Percentiles rank a stretch among this genome's conserved stretches.
Evolutionary conservation across 306 rosid species (phyloP).

Genomic region (Neltuma alba): DNA sequence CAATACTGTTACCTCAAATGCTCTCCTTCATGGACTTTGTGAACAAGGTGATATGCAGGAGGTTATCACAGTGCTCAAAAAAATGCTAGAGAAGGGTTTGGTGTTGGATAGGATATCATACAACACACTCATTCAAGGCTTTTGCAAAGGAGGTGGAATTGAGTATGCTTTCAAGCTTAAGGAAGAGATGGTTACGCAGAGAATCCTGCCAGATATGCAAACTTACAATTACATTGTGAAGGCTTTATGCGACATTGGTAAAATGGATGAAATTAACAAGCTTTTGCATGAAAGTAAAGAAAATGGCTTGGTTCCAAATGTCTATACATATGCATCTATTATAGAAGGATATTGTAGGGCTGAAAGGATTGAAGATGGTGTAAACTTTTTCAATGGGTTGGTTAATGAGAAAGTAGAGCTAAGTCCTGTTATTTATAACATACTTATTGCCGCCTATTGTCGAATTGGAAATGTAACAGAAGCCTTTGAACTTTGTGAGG

Average conservation of each 20-base stretch:
- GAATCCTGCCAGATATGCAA: slow-evolving; percentile 60
- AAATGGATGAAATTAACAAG: slow-evolving; percentile 53
- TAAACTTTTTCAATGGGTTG: slow-evolving; percentile 52
- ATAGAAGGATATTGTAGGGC: slow-evolving; percentile 65
- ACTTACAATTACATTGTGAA: slow-evolving; percentile 67
- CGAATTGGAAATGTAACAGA: slow-evolving; percentile 49
- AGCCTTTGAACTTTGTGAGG: slow-evolving; percentile 58
- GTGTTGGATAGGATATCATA: slow-evolving; percentile 61
- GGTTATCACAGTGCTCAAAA: slow-evolving; percentile 39
- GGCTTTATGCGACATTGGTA: slow-evolving; percentile 60
- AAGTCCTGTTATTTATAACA: slow-evolving; percentile 63
- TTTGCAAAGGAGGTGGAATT: slow-evolving; percentile 55
- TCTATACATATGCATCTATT: slow-evolving; percentile 66
- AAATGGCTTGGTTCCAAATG: slow-evolving; percentile 58
- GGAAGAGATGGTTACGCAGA: slow-evolving; percentile 60
- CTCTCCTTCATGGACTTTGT: slow-evolving; percentile 73
- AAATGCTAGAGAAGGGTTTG: slow-evolving; percentile 65
- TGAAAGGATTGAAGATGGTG: slow-evolving; percentile 61
- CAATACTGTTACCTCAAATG: slow-evolving; percentile 65
- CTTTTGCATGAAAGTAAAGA: slow-evolving; percentile 59
- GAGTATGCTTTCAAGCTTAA: slow-evolving; percentile 57
- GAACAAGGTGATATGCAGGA: slow-evolving; percentile 53
- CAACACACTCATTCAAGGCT: slow-evolving; percentile 72
- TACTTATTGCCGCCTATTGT: slow-evolving; percentile 59
- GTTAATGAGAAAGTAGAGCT: slow-evolving; percentile 57